Evolutionary conservation across 75 land plant species (phyloP).

Genomic region (Sequoia sempervirens): DNA sequence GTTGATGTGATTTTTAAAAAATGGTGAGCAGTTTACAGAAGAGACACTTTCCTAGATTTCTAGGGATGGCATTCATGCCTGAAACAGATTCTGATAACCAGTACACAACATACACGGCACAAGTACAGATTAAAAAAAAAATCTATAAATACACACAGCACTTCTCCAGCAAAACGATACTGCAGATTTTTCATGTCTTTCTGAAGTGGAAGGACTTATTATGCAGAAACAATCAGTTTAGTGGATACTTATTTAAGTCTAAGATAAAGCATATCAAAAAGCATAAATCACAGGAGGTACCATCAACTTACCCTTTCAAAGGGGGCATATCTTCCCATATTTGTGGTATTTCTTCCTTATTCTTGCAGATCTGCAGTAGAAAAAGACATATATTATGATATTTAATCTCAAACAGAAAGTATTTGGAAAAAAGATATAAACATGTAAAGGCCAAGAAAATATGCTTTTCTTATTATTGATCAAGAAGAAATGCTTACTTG

Average conservation of each 20-base stretch:
- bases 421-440: background rate
- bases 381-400: background rate
- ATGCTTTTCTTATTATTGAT: background rate
- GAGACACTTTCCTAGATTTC: background rate
- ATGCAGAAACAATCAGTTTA: background rate
- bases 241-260: background rate
- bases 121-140: background rate
- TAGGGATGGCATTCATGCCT: background rate
- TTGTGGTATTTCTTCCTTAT: constrained; percentile 76
- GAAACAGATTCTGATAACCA: background rate
- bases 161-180: background rate
- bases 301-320: constrained; percentile 67
- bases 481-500: constrained; percentile 47
- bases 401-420: background rate
- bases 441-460: background rate
- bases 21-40: background rate
- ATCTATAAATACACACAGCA: background rate
- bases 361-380: constrained; percentile 80
- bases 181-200: background rate
- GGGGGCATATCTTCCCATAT: constrained; percentile 83
- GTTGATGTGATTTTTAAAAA: background rate
- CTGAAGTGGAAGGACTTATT: background rate
- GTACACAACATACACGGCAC: background rate
- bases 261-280: background rate
- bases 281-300: background rate